These are phyloP conservation scores for Beta lomatogona DNA, from an alignment of 179 eudicot genomes.

Conservation along the genomic window DNA sequence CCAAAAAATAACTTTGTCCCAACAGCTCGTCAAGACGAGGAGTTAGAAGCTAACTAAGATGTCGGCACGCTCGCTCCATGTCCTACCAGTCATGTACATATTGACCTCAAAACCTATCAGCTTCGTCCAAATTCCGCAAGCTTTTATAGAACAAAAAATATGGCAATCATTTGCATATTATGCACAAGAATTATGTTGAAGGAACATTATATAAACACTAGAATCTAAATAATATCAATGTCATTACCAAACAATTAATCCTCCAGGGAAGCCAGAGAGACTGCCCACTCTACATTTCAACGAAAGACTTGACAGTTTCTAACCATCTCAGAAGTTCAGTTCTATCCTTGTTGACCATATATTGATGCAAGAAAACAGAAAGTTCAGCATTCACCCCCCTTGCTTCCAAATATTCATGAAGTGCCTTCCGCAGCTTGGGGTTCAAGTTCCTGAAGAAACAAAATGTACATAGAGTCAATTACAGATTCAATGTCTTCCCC, in stretches of 20 bases:
- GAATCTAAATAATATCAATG: constrained; percentile 4
- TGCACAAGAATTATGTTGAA: neutral
- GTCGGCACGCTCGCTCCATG: neutral
- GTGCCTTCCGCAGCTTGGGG: constrained; percentile 53
- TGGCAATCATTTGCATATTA: constrained; percentile 4
- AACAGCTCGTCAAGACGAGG: neutral
- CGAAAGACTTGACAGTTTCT: constrained; percentile 42
- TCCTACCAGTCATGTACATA: neutral
- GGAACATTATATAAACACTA: constrained; percentile 1
- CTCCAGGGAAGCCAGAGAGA: constrained; percentile 18
- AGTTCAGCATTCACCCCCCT: constrained; percentile 68
- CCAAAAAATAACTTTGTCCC: neutral
- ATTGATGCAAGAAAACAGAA: constrained; percentile 61
- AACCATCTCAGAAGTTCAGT: constrained; percentile 61
- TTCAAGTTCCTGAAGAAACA: constrained; percentile 51
- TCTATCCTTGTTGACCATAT: constrained; percentile 67
- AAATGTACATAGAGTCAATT: neutral
- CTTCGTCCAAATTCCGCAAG: neutral
- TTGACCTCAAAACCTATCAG: neutral
- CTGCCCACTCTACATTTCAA: constrained; percentile 39
- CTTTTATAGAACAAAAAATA: neutral
- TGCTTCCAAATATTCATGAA: constrained; percentile 59
- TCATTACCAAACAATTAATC: constrained; percentile 30
- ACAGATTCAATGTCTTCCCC: neutral
- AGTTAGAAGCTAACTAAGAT: neutral